These are phyloP conservation scores for Incumbomyces lentus DNA, from an alignment of 2,329 filamentous ascomycete genomes.

Conservation along the genomic window DNA sequence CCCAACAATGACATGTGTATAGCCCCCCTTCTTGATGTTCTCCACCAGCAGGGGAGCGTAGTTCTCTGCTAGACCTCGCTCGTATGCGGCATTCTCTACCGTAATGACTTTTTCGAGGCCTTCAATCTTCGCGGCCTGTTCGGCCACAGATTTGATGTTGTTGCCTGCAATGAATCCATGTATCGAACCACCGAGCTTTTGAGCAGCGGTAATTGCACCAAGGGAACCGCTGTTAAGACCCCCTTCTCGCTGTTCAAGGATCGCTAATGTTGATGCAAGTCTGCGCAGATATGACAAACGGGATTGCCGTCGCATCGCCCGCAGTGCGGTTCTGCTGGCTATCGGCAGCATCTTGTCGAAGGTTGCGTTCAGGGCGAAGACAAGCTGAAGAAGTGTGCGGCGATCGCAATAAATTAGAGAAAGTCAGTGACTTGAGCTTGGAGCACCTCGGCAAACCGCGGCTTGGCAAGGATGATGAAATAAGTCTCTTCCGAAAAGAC, in stretches of 20 bases:
- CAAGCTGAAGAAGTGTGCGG: neutral
- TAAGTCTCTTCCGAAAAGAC: too few relatives aligned
- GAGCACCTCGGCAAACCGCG: conserved; percentile 11
- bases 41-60: conserved; percentile 87
- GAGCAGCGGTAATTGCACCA: conserved; percentile 73
- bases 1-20: conserved; percentile 80
- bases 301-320: conserved; percentile 38
- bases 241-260: conserved; percentile 87
- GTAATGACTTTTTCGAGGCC: conserved; percentile 86
- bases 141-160: conserved; percentile 63
- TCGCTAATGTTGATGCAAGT: conserved; percentile 75
- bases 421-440: conserved; percentile 3
- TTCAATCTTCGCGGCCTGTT: conserved; percentile 77
- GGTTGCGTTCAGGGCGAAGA: neutral
- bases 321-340: conserved; percentile 28
- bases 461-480: too few relatives aligned
- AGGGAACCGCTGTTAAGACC: conserved; percentile 74
- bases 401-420: neutral
- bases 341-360: conserved; percentile 14
- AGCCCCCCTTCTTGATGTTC: conserved; percentile 92
- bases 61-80: conserved; percentile 91
- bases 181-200: conserved; percentile 73
- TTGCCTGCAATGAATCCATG: conserved; percentile 80
- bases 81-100: conserved; percentile 81
- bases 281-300: conserved; percentile 49